These are phyloP conservation scores for Phytophthora ramorum DNA, from an alignment of 352 stramenopile species.

Conservation along the genomic window DNA sequence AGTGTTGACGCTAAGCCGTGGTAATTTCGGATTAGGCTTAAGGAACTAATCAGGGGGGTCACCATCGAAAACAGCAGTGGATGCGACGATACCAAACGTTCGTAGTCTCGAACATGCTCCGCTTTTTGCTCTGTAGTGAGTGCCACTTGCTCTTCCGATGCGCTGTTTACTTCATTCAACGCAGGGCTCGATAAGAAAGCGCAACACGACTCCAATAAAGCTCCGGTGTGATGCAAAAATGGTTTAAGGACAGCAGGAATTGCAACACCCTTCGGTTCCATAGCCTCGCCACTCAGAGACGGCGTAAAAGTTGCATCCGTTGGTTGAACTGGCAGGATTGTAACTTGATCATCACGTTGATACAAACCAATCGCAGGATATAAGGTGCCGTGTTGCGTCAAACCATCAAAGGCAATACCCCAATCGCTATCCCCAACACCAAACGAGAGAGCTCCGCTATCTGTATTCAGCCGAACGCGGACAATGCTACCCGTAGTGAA, in stretches of 20 bases:
- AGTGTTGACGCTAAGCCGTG: slow-evolving; percentile 72
- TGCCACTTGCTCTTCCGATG: slow-evolving; percentile 26
- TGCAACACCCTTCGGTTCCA: slow-evolving; percentile 44
- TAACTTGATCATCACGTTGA: slow-evolving; percentile 90
- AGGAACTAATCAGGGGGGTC: slow-evolving; percentile 68
- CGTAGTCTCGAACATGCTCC: slow-evolving; percentile 31
- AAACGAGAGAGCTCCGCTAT: slow-evolving; percentile 88
- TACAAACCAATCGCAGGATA: slow-evolving; percentile 91
- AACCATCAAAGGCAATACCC: slow-evolving; percentile 89
- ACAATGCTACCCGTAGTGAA: slow-evolving; percentile 90
- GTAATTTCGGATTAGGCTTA: slow-evolving; percentile 74
- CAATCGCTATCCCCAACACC: slow-evolving; percentile 88
- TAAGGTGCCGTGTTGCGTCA: slow-evolving; percentile 89
- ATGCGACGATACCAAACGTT: slow-evolving; percentile 48
- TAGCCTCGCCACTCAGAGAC: slow-evolving; percentile 30
- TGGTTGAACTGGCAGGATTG: slow-evolving; percentile 74
- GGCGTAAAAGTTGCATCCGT: slow-evolving; percentile 37
- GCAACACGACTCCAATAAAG: slow-evolving; percentile 65
- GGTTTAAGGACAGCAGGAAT: slow-evolving; percentile 80
- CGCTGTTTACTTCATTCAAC: slow-evolving; percentile 33
- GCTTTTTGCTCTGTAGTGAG: slow-evolving; percentile 24
- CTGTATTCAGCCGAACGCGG: slow-evolving; percentile 84
- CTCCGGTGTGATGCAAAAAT: slow-evolving; percentile 72
- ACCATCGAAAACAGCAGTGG: slow-evolving; percentile 68
- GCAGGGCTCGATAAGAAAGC: slow-evolving; percentile 50